Conservation (phyloP, 2,329 filamentous ascomycete genomes). For the Monilinia laxa region DNA sequence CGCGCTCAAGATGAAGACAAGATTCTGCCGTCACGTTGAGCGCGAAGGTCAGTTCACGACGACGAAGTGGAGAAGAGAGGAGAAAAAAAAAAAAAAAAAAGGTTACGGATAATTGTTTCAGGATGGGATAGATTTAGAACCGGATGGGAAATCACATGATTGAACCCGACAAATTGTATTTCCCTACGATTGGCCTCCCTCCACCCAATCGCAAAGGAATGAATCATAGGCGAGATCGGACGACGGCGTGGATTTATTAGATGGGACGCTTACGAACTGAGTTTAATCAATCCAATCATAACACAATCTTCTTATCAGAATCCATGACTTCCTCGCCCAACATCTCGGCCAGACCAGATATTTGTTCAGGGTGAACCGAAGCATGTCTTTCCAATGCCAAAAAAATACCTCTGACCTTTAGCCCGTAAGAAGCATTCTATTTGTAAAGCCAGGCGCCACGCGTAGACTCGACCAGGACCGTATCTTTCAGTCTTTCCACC, state of each 20-base stretch:
- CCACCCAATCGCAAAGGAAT: neutral
- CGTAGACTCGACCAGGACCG: slow-evolving; percentile 8
- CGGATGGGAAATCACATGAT: slow-evolving; percentile 7
- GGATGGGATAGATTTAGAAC: slow-evolving; percentile 1
- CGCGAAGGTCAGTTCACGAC: too few relatives aligned
- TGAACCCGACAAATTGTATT: slow-evolving; percentile 11
- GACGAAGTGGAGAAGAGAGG: too few relatives aligned
- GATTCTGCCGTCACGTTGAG: too few relatives aligned
- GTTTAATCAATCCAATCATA: slow-evolving; percentile 16
- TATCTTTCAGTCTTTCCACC: slow-evolving; percentile 3
- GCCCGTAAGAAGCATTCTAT: slow-evolving; percentile 31
- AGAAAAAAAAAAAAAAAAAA: neutral
- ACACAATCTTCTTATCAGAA: slow-evolving; percentile 15
- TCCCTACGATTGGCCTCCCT: neutral
- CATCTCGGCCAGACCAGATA: neutral
- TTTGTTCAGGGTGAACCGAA: slow-evolving; percentile 9
- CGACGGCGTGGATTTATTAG: neutral
- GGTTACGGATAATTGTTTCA: slow-evolving; percentile 6
- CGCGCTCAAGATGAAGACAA: too few relatives aligned
- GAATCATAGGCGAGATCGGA: slow-evolving; percentile 17
- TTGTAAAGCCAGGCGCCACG: slow-evolving; percentile 28
- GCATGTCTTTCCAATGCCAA: slow-evolving; percentile 2
- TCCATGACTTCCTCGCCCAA: slow-evolving; percentile 14
- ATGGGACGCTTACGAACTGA: slow-evolving; percentile 18
- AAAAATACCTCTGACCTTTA: slow-evolving; percentile 20